Evolutionary conservation across 2,329 filamentous ascomycete genomes (phyloP), one percentile per base, ranked within the genome.

Genomic region (Neonectria hederae): DNA sequence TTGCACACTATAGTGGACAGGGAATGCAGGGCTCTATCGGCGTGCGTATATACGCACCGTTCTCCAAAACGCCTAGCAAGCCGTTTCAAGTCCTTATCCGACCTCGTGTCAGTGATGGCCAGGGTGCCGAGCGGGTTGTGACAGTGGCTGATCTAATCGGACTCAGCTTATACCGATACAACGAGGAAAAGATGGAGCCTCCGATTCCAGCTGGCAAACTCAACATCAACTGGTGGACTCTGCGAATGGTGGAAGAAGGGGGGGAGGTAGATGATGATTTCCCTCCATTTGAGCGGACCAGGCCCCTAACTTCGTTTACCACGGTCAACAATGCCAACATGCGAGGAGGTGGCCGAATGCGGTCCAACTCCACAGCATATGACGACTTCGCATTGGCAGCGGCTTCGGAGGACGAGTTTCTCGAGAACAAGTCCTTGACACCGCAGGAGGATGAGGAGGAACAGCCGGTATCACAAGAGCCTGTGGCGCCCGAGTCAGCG

Each of bases 251-350:
- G 2, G 89, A 96, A 65, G 89, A 96, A 74, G 92, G 92, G 60
- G 93, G 91, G 53, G 92, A 96, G 74, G 89, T 95, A 1, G 92
- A 97, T 70, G 91, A 93, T 68, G 93, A 96, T 74, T 96, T 96
- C 68, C 92, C 92, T 32, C 89, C 92, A 0, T 83, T 96, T 43
- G 90, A 92, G 62, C 86, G 92, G 38, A 92, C 87, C 22, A 91
- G 91, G 72, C 86, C 89, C 2, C 83, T 96, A n/a, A 87, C 87
- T 6, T 89, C 92, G 21, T 96, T 95, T 72, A 93, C 92, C 40
- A 93, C 92, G 7, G 92, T 91, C 65, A 94, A 95, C 75, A 94
- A 93, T 74, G 91, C 90, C 60, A 92, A 93, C 72, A 91, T 91
- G 75, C 85, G 88, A 59, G 90, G 84, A 45, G 81, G 83, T 9